Percentiles rank a stretch among this genome's conserved stretches.
phyloP scores from a whole-genome alignment of 257 asterid species.

The Marsdenia floribunda region DNA sequence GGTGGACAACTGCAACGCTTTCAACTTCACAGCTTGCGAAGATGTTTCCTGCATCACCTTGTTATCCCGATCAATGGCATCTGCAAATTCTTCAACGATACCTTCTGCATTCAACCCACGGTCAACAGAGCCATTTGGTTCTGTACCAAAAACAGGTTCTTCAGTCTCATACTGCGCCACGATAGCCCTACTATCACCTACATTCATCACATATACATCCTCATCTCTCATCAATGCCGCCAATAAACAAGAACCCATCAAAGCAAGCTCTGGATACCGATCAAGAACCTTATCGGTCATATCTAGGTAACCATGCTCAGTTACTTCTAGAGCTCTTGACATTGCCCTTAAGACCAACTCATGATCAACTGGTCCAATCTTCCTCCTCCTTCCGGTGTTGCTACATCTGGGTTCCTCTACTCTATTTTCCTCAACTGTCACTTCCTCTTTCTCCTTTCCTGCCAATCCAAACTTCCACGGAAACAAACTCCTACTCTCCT shows the following conservation, averaged over 20 bases:
- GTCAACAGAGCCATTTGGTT: slow-evolving; percentile 31
- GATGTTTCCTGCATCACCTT: slow-evolving; percentile 49
- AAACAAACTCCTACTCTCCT: slow-evolving; percentile 53
- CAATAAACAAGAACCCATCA: slow-evolving; percentile 96
- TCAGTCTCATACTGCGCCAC: slow-evolving; percentile 71
- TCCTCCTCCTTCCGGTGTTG: slow-evolving; percentile 53
- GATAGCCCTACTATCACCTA: slow-evolving; percentile 96
- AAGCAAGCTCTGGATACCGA: slow-evolving; percentile 90
- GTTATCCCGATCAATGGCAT: slow-evolving; percentile 34
- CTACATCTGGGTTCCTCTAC: slow-evolving; percentile 41
- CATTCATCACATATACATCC: slow-evolving; percentile 95
- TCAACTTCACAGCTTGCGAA: slow-evolving; percentile 44
- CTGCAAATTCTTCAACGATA: slow-evolving; percentile 57
- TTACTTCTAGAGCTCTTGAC: slow-evolving; percentile 84
- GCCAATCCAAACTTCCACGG: slow-evolving; percentile 91
- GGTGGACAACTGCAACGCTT: slow-evolving; percentile 83
- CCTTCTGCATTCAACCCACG: slow-evolving; percentile 41
- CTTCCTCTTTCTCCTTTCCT: slow-evolving; percentile 47
- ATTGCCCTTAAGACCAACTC: slow-evolving; percentile 77
- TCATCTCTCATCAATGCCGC: slow-evolving; percentile 94
- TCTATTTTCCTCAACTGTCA: slow-evolving; percentile 43
- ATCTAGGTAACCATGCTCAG: slow-evolving; percentile 78
- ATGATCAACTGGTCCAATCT: slow-evolving; percentile 70
- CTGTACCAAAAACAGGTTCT: slow-evolving; percentile 38
- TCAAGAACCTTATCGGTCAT: slow-evolving; percentile 91